Evolutionary conservation across 371 early-diverging fungal species (phyloP).

Genomic region (Coemansia sp.): DNA sequence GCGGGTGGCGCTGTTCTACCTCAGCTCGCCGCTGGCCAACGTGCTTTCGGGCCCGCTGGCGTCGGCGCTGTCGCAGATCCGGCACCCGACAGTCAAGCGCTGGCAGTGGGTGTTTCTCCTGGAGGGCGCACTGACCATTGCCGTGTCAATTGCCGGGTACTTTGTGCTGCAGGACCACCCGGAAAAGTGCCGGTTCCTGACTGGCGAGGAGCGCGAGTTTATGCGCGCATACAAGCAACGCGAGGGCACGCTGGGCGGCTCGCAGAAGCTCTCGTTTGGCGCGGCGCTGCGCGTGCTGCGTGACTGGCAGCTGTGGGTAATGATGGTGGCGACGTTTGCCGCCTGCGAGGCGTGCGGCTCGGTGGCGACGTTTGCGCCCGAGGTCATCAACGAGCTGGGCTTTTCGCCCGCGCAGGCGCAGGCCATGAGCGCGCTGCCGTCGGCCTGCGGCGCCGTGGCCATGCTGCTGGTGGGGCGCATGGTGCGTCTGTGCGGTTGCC

Average conservation of each 20-base stretch:
- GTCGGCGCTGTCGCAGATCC: conserved; percentile 50
- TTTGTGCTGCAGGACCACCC: conserved; percentile 74
- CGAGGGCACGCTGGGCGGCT: conserved; percentile 35
- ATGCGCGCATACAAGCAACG: conserved; percentile 55
- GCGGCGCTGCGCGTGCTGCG: conserved; percentile 14
- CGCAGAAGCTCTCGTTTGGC: conserved; percentile 11
- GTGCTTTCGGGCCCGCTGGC: conserved; percentile 67
- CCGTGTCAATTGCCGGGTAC: conserved; percentile 56
- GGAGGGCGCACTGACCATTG: conserved; percentile 59
- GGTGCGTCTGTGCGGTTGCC: conserved; percentile 59
- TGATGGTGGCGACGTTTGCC: conserved; percentile 30
- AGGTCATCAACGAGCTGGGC: conserved; percentile 52
- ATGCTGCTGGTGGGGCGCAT: conserved; percentile 56
- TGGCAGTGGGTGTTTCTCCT: conserved; percentile 63
- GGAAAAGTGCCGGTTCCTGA: conserved; percentile 60
- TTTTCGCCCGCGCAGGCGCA: conserved; percentile 47
- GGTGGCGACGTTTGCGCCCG: conserved; percentile 48
- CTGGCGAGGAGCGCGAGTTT: conserved; percentile 59
- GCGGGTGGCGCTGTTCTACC: conserved; percentile 68
- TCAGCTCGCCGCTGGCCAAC: conserved; percentile 58
- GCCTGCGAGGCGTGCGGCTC: conserved; percentile 18
- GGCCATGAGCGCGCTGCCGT: conserved; percentile 50
- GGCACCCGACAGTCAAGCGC: conserved; percentile 34
- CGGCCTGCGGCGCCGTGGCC: conserved; percentile 55
- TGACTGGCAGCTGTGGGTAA: conserved; percentile 45